Conservation (phyloP, 2,329 filamentous ascomycete genomes). For the Epichloe festucae region DNA sequence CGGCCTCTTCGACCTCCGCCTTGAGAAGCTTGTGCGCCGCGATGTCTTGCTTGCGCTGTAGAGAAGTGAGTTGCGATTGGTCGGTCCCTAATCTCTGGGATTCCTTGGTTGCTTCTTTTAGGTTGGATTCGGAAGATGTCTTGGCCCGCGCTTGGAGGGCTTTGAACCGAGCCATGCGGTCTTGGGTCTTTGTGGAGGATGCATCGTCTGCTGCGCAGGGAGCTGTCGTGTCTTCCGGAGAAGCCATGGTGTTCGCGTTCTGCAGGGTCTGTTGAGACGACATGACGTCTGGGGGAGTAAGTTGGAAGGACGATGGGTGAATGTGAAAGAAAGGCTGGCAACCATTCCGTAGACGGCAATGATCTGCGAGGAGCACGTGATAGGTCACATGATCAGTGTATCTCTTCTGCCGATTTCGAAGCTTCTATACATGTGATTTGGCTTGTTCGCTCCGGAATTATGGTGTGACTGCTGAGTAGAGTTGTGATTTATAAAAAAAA, state of each 20-base stretch:
- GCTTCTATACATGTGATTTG: too few relatives aligned
- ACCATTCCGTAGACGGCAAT: background rate
- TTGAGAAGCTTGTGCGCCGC: constrained; percentile 89
- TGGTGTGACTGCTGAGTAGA: background rate
- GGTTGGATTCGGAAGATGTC: constrained; percentile 57
- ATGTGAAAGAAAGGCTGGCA: background rate
- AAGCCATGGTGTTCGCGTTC: background rate
- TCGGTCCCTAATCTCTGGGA: constrained; percentile 68
- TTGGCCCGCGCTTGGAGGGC: constrained; percentile 73
- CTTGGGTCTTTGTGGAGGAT: constrained; percentile 36
- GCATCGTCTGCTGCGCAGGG: constrained; percentile 7
- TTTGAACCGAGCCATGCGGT: constrained; percentile 73
- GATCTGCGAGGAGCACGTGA: background rate
- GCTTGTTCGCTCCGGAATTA: too few relatives aligned
- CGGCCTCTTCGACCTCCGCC: constrained; percentile 71
- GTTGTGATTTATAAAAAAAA: too few relatives aligned
- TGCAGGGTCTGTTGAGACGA: background rate
- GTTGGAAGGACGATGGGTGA: background rate
- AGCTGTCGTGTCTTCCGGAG: constrained; percentile 1
- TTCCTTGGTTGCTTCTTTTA: constrained; percentile 74
- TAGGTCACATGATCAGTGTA: background rate
- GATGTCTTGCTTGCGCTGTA: constrained; percentile 77
- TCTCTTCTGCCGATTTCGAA: background rate
- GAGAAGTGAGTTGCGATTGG: constrained; percentile 58
- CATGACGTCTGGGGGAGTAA: background rate